Base-by-base conservation (phyloP, 495 filamentous ascomycete species). In the Cercophora newfieldiana region DNA sequence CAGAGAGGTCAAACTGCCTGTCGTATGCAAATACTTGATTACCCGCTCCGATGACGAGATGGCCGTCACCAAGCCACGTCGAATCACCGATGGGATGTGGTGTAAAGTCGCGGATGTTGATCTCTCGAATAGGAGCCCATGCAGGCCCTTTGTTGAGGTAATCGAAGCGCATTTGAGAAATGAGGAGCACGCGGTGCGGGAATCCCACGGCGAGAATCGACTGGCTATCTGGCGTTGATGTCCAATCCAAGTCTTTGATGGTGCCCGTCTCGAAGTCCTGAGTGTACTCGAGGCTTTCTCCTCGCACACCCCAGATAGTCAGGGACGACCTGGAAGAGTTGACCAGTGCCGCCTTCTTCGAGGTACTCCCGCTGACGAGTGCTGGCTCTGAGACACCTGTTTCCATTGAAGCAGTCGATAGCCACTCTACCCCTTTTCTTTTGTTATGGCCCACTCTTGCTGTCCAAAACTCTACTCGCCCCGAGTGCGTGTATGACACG, bases 81-180 rank as follows among this genome's bases (percentile, higher is more conserved):
- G 93, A 94, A 70, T 97, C 94, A 4, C 92, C 92, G 64, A 99
- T 97, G 0, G 92, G 93, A 72, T 96, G 91, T 48, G 93, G 92
- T 25, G 94, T 96, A 47, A 94, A 81, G 65, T 93, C 88, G 60
- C 89, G 83, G 59, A 92, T 95, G 70, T 83, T 87, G 48, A 97
- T 91, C 71, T 97, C 90, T 64, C 91, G 80, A 65, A 97, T 89
- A 22, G 88, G 81, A 12, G 91, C 91, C 94, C 94, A 98, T 1
- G 94, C 92, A 6, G 94, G 91, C n/a, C 89, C 90, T 61, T 92
- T 87, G 65, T 94, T 90, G 48, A 97, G 79, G 71, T 98, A 97
- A 74, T 98, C 94, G 72, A 94, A 98, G 24, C 94, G 90, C 79
- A 97, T 89, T 75, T 98, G 94, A 24, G 91, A 89, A n/a, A 97